Conservation (phyloP, 306 rosid species). For the Rubus parviflorus region DNA sequence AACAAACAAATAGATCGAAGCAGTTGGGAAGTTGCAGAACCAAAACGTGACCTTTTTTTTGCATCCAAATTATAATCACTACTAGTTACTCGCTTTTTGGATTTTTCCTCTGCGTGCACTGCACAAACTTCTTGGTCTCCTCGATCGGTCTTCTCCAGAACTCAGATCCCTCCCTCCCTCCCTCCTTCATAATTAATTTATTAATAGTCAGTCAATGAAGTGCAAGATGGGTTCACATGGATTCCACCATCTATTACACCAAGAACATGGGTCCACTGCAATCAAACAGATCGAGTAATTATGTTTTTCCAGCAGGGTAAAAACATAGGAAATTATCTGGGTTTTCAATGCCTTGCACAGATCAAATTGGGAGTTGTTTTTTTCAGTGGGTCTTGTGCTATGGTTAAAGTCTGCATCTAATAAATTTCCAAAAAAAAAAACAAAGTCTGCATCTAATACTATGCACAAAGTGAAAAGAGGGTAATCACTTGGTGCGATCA, state of each 20-base stretch:
- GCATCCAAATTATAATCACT: not conserved
- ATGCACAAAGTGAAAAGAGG: too few relatives aligned
- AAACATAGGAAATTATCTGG: not conserved
- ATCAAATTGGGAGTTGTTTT: not conserved
- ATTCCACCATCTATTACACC: slow-evolving; percentile 22
- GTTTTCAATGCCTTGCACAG: not conserved
- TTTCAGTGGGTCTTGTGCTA: not conserved
- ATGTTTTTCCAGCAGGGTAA: not conserved
- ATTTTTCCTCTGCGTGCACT: slow-evolving; percentile 2
- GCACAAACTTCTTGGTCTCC: not conserved
- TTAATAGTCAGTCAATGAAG: slow-evolving; percentile 28
- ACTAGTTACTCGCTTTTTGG: slow-evolving; percentile 2
- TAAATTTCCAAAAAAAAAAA: too few relatives aligned
- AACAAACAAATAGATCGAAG: slow-evolving; percentile 31
- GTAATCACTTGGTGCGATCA: too few relatives aligned
- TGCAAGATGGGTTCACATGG: slow-evolving; percentile 46
- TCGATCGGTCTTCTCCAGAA: not conserved
- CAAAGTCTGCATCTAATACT: too few relatives aligned
- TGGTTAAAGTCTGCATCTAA: too few relatives aligned
- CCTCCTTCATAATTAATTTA: not conserved
- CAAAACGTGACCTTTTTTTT: slow-evolving; percentile 20
- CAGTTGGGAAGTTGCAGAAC: slow-evolving; percentile 48
- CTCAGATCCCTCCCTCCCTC: not conserved
- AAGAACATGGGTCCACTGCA: not conserved
- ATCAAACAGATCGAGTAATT: not conserved